A percentile compares a stretch with the other conserved stretches of the same genome.
Conservation (phyloP, 139 green algal species). For the Bryopsis sp. region DNA sequence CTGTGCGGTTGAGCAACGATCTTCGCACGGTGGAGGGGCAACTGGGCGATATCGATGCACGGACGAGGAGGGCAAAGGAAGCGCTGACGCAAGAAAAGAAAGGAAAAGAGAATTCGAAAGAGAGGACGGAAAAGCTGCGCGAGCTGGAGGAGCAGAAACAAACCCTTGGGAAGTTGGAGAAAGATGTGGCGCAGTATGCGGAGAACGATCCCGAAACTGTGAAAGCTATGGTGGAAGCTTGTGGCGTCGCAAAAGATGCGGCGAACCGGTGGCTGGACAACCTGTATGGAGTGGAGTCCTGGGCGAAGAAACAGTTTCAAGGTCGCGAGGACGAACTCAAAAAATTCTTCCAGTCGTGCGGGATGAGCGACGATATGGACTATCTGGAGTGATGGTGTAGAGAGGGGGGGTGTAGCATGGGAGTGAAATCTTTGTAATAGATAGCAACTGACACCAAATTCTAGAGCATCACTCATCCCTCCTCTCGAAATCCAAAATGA, state of each 20-base stretch:
- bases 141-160: constrained; percentile 30
- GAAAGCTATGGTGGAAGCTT: constrained; percentile 20
- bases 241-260: constrained; percentile 28
- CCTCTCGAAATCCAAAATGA: no score
- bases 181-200: constrained; percentile 36
- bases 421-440: no score
- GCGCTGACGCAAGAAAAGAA: constrained; percentile 28
- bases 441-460: no score
- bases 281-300: constrained; percentile 32
- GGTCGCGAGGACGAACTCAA: constrained; percentile 42
- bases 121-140: constrained; percentile 28
- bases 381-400: constrained; percentile 33
- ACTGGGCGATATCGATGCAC: constrained; percentile 17
- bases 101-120: constrained; percentile 43
- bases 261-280: constrained; percentile 67
- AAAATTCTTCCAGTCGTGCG: constrained; percentile 44
- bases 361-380: constrained; percentile 34
- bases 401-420: no score
- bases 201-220: constrained; percentile 53
- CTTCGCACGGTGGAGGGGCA: constrained; percentile 18
- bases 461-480: no score
- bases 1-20: constrained; percentile 37
- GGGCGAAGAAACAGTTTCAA: constrained; percentile 57
- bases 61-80: constrained; percentile 20
- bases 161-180: constrained; percentile 25